phyloP scores from a whole-genome alignment of 2,329 filamentous ascomycete species.

The Neofusicoccum parvum region DNA sequence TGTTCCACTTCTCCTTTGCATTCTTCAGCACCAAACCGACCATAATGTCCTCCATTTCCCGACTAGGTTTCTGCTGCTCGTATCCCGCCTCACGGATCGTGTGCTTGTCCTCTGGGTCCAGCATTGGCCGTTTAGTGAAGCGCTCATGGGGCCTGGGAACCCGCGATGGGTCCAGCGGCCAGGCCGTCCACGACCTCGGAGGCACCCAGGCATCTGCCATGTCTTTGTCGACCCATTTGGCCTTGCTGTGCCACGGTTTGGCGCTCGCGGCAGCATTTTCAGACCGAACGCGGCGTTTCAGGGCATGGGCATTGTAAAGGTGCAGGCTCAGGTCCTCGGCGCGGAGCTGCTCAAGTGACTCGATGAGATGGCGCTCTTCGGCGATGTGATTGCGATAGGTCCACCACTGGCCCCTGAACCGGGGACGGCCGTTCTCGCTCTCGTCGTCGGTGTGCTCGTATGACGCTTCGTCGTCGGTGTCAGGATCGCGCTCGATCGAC shows the following conservation, averaged over 20 bases:
- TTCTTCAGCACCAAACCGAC: slow-evolving; percentile 65
- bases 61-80: slow-evolving; percentile 54
- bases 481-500: slow-evolving; percentile 3
- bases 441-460: slow-evolving; percentile 21
- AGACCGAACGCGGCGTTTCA: slow-evolving; percentile 57
- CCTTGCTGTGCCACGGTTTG: slow-evolving; percentile 43
- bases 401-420: slow-evolving; percentile 66
- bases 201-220: slow-evolving; percentile 44
- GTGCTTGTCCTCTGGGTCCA: slow-evolving; percentile 54
- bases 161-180: slow-evolving; percentile 68
- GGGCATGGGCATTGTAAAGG: slow-evolving; percentile 74
- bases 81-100: slow-evolving; percentile 49
- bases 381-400: slow-evolving; percentile 68
- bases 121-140: slow-evolving; percentile 35
- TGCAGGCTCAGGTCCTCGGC: slow-evolving; percentile 72
- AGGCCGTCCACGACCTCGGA: slow-evolving; percentile 74
- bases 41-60: slow-evolving; percentile 69
- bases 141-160: slow-evolving; percentile 63
- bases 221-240: slow-evolving; percentile 41
- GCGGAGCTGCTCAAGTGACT: slow-evolving; percentile 64
- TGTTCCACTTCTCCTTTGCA: slow-evolving; percentile 65
- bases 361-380: slow-evolving; percentile 63
- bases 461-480: background rate
- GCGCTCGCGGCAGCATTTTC: slow-evolving; percentile 22
- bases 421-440: slow-evolving; percentile 50